Evolutionary conservation across 768 basidiomycete genomes (phyloP).

Genomic region (Gelatoporia subvermispora): DNA sequence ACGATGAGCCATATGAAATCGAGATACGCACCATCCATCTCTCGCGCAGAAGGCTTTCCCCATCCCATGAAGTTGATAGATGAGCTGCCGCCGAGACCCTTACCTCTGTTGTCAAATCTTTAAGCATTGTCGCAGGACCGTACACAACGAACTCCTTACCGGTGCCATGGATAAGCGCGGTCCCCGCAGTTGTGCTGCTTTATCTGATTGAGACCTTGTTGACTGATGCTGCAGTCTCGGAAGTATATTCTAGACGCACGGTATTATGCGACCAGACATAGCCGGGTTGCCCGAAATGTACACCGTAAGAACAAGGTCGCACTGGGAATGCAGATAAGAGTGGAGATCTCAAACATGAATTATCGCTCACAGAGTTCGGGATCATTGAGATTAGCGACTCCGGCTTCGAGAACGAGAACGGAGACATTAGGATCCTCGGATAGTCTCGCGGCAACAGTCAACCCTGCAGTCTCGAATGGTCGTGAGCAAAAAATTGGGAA

Average conservation of each 20-base stretch:
- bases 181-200: constrained; percentile 10
- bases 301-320: constrained; percentile 10
- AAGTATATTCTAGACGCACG: no score
- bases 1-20: no score
- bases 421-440: constrained; percentile 30
- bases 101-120: background rate
- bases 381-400: constrained; percentile 15
- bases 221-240: no score
- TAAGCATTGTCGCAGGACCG: background rate
- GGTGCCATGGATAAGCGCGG: constrained; percentile 4
- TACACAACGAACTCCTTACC: background rate
- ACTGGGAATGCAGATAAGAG: constrained; percentile 6
- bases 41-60: no score
- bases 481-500: background rate
- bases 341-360: background rate
- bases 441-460: constrained; percentile 36
- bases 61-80: no score
- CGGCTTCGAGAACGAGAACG: constrained; percentile 35
- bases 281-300: constrained; percentile 14
- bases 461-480: constrained; percentile 25
- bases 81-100: no score
- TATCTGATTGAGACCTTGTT: background rate
- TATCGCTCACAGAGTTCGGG: constrained; percentile 9
- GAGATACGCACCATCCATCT: no score
- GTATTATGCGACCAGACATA: constrained; percentile 17